Conservation (phyloP, 1,284 basidiomycete species). For the Stygiomarasmius scandens region DNA sequence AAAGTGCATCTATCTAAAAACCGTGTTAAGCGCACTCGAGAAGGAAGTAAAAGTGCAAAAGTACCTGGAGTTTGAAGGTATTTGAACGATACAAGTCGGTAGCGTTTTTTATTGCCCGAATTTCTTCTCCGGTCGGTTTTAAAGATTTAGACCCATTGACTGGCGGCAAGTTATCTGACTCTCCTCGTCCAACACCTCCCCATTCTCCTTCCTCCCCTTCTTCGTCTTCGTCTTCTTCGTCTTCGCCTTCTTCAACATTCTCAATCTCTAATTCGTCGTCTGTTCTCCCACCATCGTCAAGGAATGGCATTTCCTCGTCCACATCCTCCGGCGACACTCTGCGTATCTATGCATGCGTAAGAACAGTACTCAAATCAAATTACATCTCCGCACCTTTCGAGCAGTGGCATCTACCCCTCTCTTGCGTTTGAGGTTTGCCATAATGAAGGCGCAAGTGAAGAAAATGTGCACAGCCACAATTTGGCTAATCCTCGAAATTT, state of each 20-base stretch:
- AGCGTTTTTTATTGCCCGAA: conserved; percentile 77
- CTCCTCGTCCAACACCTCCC: conserved; percentile 21
- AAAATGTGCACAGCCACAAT: neutral
- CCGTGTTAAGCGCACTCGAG: no score
- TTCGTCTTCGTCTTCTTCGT: conserved; percentile 16
- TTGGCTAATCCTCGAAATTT: no score
- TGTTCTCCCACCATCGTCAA: neutral
- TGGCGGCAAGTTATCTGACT: conserved; percentile 14
- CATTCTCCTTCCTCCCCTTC: conserved; percentile 29
- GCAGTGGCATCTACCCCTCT: conserved; percentile 21
- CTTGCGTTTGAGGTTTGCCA: conserved; percentile 33
- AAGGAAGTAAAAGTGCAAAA: no score
- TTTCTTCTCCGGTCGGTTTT: conserved; percentile 67
- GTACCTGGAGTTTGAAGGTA: conserved; percentile 87
- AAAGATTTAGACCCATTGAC: conserved; percentile 14
- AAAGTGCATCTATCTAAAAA: conserved; percentile 75
- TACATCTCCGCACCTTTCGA: conserved; percentile 29
- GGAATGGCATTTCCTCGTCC: neutral
- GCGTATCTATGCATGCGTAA: conserved; percentile 22
- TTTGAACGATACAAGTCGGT: conserved; percentile 81
- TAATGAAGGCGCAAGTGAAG: neutral
- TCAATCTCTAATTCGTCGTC: no score
- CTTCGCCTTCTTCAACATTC: conserved; percentile 8
- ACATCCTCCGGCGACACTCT: conserved; percentile 23
- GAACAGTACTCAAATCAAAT: neutral